Base-by-base conservation (phyloP, 2,329 filamentous ascomycete genomes). In the Aspergillus neoniger region DNA sequence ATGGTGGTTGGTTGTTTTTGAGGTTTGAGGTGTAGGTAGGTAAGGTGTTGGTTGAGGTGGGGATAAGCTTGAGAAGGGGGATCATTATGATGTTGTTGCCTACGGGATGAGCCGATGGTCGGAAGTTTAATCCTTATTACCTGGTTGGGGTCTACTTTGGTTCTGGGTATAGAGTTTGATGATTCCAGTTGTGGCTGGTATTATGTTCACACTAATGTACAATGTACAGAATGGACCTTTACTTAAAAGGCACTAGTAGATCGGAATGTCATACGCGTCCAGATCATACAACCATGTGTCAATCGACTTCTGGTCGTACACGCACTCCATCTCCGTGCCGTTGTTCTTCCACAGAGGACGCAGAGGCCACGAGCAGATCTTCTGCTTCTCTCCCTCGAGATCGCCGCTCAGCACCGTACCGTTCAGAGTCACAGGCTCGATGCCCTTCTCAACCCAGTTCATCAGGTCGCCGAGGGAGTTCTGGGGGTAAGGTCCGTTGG, bases 401-500 rank as follows among this genome's bases (percentile, higher is more conserved):
- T 65, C 47, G 62, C 76, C 71, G 5, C 67, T 65, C 4, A 69
- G 65, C 5, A 73, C 71, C 1, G 77, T 79, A 1, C 75, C 79
- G 47, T 80, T 80, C 44, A 85, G 65, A 1, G 72, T 77, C 8
- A 68, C 71, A 1, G 83, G 82, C 44, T 74, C 76, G 4, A 76
- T 68, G 2, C 77, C 80, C 10, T 81, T 77, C 73, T 85, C 82
- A 0, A 83, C 82, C 83, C 82, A 85, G 56, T 82, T 72, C 50
- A 86, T 80, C 64, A 83, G 70, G 1, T 69, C 75, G 62, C 76
- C 73, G 62, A 83, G 72, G 62, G 81, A 83, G 15, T 77, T 77
- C 68, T 80, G 70, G 1, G 79, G 80, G 65, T 76, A 82, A 0
- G 78, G 76, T 0, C 77, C 79, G 0, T 55, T 55, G 21, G 80